These are phyloP conservation scores for Aphanomyces euteiches DNA, from an alignment of 352 stramenopile genomes.

Conservation along the genomic window DNA sequence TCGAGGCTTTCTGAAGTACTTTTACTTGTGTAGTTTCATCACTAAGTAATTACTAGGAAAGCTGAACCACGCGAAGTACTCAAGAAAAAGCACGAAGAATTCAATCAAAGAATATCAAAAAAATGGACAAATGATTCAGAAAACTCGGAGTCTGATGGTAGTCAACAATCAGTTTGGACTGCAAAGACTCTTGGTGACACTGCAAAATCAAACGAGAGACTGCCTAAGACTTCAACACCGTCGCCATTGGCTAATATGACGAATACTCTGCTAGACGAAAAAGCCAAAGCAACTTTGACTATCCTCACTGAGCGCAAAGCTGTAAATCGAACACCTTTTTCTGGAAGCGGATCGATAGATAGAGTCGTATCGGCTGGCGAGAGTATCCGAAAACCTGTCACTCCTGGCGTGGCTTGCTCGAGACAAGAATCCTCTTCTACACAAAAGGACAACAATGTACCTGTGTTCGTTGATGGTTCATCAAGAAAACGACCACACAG, in stretches of 20 bases:
- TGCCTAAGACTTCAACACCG: background rate
- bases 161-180: background rate
- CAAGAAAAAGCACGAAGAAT: conserved; percentile 29
- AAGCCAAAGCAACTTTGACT: background rate
- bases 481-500: background rate
- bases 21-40: background rate
- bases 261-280: background rate
- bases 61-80: conserved; percentile 22
- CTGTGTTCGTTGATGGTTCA: background rate
- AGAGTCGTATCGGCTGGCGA: too few relatives aligned
- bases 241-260: conserved; percentile 3
- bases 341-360: too few relatives aligned
- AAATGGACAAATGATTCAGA: conserved; percentile 13
- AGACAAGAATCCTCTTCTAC: too few relatives aligned
- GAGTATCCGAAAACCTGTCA: too few relatives aligned
- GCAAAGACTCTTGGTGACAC: background rate
- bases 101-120: conserved; percentile 25
- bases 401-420: too few relatives aligned
- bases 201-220: background rate
- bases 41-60: conserved; percentile 25
- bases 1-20: conserved; percentile 77
- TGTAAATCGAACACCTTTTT: too few relatives aligned
- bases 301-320: conserved; percentile 14
- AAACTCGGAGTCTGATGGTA: background rate
- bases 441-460: too few relatives aligned